Evolutionary conservation across 306 rosid genomes (phyloP).

Genomic region (Citrullus mucosospermus): DNA sequence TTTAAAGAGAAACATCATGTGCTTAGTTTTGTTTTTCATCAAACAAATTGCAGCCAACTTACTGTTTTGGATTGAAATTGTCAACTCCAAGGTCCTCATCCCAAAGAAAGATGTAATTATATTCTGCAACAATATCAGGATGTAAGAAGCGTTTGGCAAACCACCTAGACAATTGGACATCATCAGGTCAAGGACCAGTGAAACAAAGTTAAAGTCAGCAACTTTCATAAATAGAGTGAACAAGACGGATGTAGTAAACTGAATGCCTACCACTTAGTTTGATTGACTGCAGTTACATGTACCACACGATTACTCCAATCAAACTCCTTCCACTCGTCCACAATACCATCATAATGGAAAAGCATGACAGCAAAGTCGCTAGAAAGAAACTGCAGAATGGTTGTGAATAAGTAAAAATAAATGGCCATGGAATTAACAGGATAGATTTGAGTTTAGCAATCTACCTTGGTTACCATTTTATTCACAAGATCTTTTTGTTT

Average conservation of each 20-base stretch:
- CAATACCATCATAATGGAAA: slow-evolving; percentile 73
- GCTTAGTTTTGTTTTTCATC: background rate
- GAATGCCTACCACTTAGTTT: slow-evolving; percentile 61
- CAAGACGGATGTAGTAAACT: slow-evolving; percentile 8
- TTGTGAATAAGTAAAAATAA: background rate
- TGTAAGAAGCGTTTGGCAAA: slow-evolving; percentile 94
- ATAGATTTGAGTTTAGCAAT: background rate
- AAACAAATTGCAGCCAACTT: slow-evolving; percentile 15
- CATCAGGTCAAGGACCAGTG: slow-evolving; percentile 4
- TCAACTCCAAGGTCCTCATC: slow-evolving; percentile 97
- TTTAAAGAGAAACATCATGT: background rate
- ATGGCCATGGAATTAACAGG: background rate
- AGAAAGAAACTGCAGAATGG: slow-evolving; percentile 44
- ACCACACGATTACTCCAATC: slow-evolving; percentile 49
- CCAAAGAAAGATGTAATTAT: slow-evolving; percentile 84
- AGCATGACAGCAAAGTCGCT: slow-evolving; percentile 62
- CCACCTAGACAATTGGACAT: slow-evolving; percentile 50
- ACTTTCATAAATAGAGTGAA: background rate
- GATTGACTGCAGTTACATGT: slow-evolving; percentile 55
- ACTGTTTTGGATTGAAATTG: slow-evolving; percentile 56
- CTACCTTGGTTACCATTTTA: slow-evolving; percentile 78
- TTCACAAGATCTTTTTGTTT: slow-evolving; percentile 59
- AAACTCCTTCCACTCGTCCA: slow-evolving; percentile 52
- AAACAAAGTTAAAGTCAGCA: slow-evolving; percentile 3
- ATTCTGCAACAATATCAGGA: slow-evolving; percentile 82